Evolutionary conservation across 2,329 filamentous ascomycete species (phyloP).

Genomic region (Whalleya microplaca): DNA sequence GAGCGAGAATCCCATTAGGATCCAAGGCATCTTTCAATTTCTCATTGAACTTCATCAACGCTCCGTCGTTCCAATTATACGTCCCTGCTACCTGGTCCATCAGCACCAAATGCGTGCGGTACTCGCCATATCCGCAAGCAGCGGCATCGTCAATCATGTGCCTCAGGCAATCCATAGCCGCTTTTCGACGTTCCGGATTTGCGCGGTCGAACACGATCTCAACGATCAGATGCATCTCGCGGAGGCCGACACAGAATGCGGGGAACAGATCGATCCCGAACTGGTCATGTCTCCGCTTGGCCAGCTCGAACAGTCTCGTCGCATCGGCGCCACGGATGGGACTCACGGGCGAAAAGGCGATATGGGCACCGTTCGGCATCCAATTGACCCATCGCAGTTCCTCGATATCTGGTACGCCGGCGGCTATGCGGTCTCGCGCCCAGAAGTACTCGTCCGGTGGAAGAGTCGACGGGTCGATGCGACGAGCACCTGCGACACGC

Average conservation of each 20-base stretch:
- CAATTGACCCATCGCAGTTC: conserved; percentile 47
- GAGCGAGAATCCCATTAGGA: conserved; percentile 41
- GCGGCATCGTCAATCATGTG: conserved; percentile 44
- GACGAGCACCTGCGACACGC: conserved; percentile 35
- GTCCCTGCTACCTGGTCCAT: conserved; percentile 49
- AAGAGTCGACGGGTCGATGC: conserved; percentile 40
- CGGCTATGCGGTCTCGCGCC: conserved; percentile 36
- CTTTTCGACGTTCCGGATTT: conserved; percentile 27
- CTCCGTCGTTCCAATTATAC: conserved; percentile 47
- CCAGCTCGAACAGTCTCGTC: conserved; percentile 41
- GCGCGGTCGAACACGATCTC: conserved; percentile 39
- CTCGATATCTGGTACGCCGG: conserved; percentile 43
- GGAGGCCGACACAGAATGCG: conserved; percentile 45
- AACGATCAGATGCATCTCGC: conserved; percentile 49
- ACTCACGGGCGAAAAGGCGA: conserved; percentile 50
- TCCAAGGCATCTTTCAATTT: conserved; percentile 47
- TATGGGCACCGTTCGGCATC: conserved; percentile 48
- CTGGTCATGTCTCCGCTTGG: conserved; percentile 38
- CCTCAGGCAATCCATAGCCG: conserved; percentile 34
- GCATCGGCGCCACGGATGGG: conserved; percentile 48
- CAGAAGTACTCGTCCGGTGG: conserved; percentile 39
- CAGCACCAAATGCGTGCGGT: conserved; percentile 48
- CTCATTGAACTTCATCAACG: conserved; percentile 46
- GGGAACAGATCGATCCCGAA: conserved; percentile 46
- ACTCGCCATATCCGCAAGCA: conserved; percentile 46